Percentiles rank a stretch among this genome's conserved stretches.
These are phyloP conservation scores for Candida oleophila DNA, from an alignment of 805 yeast genomes.

Conservation along the genomic window DNA sequence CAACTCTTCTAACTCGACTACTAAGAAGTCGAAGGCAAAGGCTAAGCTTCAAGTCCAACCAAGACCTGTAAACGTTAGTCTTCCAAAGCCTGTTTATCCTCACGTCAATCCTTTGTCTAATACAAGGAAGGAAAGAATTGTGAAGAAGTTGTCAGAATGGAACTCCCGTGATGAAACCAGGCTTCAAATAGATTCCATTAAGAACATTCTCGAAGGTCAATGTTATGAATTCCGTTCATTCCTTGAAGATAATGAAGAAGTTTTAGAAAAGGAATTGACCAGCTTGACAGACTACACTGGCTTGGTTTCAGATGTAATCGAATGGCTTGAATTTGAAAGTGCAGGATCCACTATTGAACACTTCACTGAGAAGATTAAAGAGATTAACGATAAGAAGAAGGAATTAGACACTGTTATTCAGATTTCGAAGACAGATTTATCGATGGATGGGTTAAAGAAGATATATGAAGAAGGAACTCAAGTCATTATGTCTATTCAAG, in stretches of 20 bases:
- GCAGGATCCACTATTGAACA: constrained; percentile 43
- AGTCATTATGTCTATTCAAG: constrained; percentile 43
- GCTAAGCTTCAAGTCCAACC: constrained; percentile 24
- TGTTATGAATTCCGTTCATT: constrained; percentile 66
- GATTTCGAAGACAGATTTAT: constrained; percentile 47
- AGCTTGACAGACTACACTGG: constrained; percentile 15
- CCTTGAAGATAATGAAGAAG: constrained; percentile 53
- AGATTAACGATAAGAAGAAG: constrained; percentile 16
- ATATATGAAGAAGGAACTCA: constrained; percentile 43
- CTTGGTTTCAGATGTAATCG: constrained; percentile 51
- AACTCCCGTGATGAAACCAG: constrained; percentile 57
- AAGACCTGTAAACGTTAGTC: constrained; percentile 22
- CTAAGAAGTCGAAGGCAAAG: constrained; percentile 14
- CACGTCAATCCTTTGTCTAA: constrained; percentile 29
- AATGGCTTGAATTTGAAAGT: constrained; percentile 78
- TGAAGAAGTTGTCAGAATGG: constrained; percentile 49
- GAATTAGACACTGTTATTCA: constrained; percentile 35
- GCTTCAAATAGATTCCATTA: constrained; percentile 51
- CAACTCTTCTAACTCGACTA: constrained; percentile 14
- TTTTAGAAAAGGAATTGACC: constrained; percentile 37
- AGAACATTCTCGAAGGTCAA: constrained; percentile 71
- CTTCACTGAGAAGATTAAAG: constrained; percentile 22
- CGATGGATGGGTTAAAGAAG: constrained; percentile 41
- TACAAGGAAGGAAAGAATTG: constrained; percentile 44
- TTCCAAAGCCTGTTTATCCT: constrained; percentile 49